Percentiles rank a stretch among this genome's conserved stretches.
phyloP scores from a whole-genome alignment of 2,329 filamentous ascomycete genomes.

The Endoconidiophora polonica region DNA sequence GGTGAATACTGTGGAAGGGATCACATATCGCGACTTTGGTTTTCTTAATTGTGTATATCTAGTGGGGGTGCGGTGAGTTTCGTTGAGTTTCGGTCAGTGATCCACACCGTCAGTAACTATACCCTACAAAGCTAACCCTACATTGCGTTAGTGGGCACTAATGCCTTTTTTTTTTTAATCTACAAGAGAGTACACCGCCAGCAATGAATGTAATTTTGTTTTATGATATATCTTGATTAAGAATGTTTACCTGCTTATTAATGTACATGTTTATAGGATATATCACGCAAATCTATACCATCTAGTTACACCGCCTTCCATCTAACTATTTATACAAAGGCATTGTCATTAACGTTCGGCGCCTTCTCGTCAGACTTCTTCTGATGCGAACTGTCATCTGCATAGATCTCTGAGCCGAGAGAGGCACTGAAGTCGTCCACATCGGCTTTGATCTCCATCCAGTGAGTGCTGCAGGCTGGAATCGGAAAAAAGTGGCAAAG shows the following conservation, averaged over 20 bases:
- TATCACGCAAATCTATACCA: not conserved
- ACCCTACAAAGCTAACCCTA: too few relatives aligned
- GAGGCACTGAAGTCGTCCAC: constrained; percentile 34
- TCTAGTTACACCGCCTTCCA: not conserved
- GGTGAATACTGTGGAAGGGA: not conserved
- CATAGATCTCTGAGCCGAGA: constrained; percentile 18
- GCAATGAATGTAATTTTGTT: too few relatives aligned
- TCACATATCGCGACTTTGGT: too few relatives aligned
- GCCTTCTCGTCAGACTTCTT: constrained; percentile 12
- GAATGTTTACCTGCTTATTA: too few relatives aligned
- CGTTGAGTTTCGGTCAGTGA: not conserved
- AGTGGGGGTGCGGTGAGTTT: not conserved
- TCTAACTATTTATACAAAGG: not conserved
- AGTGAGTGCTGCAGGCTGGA: constrained; percentile 54
- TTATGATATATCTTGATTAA: too few relatives aligned
- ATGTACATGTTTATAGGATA: too few relatives aligned
- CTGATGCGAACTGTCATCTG: constrained; percentile 21
- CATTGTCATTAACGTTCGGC: not conserved
- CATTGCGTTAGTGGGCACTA: too few relatives aligned
- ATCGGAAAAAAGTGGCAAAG: constrained; percentile 56
- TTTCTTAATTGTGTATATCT: not conserved
- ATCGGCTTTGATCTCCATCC: constrained; percentile 60
- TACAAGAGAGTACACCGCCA: too few relatives aligned
- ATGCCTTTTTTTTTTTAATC: too few relatives aligned
- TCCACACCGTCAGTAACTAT: too few relatives aligned